Percentiles rank a stretch among this genome's conserved stretches.
These are phyloP conservation scores for Epichloe sp. DNA, from an alignment of 2,329 filamentous ascomycete species.

Conservation along the genomic window DNA sequence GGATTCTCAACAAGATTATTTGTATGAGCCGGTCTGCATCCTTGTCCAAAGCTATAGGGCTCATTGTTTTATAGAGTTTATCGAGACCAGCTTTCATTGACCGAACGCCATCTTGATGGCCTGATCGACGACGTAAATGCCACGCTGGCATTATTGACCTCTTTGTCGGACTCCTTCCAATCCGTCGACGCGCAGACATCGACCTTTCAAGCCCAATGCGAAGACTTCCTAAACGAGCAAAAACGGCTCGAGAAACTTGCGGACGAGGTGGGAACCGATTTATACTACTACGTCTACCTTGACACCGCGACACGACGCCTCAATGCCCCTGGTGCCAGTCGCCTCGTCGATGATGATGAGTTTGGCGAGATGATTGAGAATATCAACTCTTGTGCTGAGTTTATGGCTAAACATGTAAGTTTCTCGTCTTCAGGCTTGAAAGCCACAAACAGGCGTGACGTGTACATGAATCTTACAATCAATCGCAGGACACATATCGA, in stretches of 20 bases:
- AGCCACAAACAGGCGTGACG: not conserved
- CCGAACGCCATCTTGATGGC: constrained; percentile 68
- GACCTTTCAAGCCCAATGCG: constrained; percentile 86
- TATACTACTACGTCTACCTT: constrained; percentile 90
- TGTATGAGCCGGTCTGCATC: constrained; percentile 37
- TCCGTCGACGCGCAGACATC: constrained; percentile 81
- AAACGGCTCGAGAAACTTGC: constrained; percentile 65
- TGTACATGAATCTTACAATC: not conserved
- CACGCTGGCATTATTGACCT: constrained; percentile 62
- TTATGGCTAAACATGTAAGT: constrained; percentile 76
- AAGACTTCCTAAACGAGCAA: constrained; percentile 74
- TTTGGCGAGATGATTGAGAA: constrained; percentile 82
- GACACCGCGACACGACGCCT: constrained; percentile 81
- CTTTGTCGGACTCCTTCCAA: constrained; percentile 74
- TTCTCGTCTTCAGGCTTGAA: not conserved
- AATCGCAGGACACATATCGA: constrained; percentile 57
- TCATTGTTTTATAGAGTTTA: constrained; percentile 45
- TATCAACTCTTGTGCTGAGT: constrained; percentile 79
- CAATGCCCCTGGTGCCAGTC: constrained; percentile 82
- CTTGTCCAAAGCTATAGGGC: not conserved
- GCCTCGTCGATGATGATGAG: constrained; percentile 68
- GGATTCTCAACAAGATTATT: constrained; percentile 74
- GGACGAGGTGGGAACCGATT: constrained; percentile 72
- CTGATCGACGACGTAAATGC: constrained; percentile 66
- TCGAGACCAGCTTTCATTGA: constrained; percentile 66